Evolutionary conservation across 371 early-diverging fungal genomes (phyloP), one percentile per base, ranked within the genome.

Genomic region (Apophysomyces elegans): DNA sequence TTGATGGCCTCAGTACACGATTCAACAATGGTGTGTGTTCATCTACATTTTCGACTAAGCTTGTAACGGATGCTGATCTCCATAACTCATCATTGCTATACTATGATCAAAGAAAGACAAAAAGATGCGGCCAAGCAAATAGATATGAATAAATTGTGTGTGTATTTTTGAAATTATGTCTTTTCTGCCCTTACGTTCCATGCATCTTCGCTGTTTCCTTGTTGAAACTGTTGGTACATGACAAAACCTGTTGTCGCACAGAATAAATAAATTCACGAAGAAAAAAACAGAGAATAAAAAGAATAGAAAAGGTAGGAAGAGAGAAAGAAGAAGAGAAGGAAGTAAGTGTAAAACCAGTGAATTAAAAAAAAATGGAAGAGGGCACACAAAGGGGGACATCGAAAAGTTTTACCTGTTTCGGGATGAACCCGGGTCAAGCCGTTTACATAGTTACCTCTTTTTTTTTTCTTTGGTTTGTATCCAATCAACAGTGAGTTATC

Each of bases 11-110:
- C 41, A 80, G 63, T 11, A 78, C 74, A 41, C 66, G 71, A 16
- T 67, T 37, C 16, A 83, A 41, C 13, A 83, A 54, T 8, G 83
- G 83, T 11, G 75, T 75, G 36, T 71, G 68, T 61, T 83, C 83
- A 68, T 83, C 79, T 26, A 56, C 59, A 47, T 68, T 71, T 54
- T 74, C 77, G 54, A 68, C 67, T 16, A 45, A 47, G 36, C 56
- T 64, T 44, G 44, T 62, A 43, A 61, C 54, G 16, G 75, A 68
- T 50, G 54, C 59, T 16, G 66, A 71, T 68, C 75, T 50, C 68
- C 71, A 71, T 50, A 74, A 64, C 39, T 71, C 66, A 39, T 71
- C 75, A 47, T 58, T 62, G 41, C 65, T 71, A 56, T 71, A 68
- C 69, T 70, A 37, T 35, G 21, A 58, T 57, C 5, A 37, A 44